Base-by-base conservation (phyloP, 2,329 filamentous ascomycete species). In the Penicillium sclerotiorum region DNA sequence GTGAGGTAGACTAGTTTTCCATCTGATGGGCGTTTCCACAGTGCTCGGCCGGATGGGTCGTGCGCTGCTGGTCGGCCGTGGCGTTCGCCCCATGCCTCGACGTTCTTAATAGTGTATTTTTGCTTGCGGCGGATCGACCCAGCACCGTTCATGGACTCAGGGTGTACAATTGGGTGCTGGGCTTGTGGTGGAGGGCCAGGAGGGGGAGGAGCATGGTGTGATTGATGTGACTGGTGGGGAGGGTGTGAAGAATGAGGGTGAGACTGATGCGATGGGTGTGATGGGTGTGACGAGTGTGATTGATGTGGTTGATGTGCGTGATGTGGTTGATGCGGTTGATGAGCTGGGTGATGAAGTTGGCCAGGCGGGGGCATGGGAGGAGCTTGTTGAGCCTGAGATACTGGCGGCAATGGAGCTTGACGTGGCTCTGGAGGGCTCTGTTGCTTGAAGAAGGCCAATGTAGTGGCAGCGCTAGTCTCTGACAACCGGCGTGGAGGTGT, bases 61-160 rank as follows among this genome's bases (percentile, higher is more conserved):
- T 70, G 67, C n/a, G 68, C 64, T n/a, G 69, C 69, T 21, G 70
- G 70, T 27, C 70, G 66, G 44, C 70, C 70, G 47, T 73, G 70
- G 13, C 70, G 69, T 45, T 73, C 70, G 23, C 70, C 70, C 69
- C 70, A 73, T 7, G 69, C 70, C 53, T 72, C 70, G 21, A 70
- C 69, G 30, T 73, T 72, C 49, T 72, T 72, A 53, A 73, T 72
- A 5, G 70, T 73, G 50, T 73, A 73, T 51, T 72, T 72, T 55
- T 72, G 70, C 52, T 72, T 72, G 30, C 68, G 67, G 12, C 70
- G 60, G 50, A 72, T 65, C 2, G 67, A 63, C 21, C 57, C 57
- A 2, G 56, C 54, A 35, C 58, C 58, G 18, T 60, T 62, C 20
- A 56, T 50, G 20, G 58, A 55, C 28, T 70, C 65, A 38, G 65